A percentile compares a stretch with the other conserved stretches of the same genome.
Evolutionary conservation across 2,329 filamentous ascomycete genomes (phyloP).

Genomic region (Pyrenochaeta sp.): DNA sequence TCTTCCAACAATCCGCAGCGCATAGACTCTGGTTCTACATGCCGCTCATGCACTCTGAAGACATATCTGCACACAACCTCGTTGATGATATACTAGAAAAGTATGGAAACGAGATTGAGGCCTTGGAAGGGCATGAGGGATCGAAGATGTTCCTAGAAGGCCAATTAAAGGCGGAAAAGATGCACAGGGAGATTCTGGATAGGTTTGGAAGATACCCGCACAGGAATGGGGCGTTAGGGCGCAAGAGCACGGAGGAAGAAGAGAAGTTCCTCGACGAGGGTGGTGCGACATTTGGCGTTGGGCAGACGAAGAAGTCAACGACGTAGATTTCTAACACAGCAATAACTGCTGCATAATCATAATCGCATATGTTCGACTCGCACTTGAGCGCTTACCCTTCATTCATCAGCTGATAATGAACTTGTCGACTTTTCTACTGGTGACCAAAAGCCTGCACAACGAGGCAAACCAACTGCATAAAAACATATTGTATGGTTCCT

Average conservation of each 20-base stretch:
- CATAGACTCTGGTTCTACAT: conserved; percentile 67
- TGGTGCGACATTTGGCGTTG: conserved; percentile 53
- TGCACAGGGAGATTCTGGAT: conserved; percentile 61
- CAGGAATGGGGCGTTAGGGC: conserved; percentile 61
- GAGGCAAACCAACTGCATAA: too few species aligned
- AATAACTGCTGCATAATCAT: neutral
- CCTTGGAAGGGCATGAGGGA: conserved; percentile 32
- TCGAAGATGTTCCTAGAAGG: conserved; percentile 41
- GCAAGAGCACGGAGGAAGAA: conserved; percentile 61
- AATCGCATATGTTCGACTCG: too few species aligned
- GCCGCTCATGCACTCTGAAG: conserved; percentile 68
- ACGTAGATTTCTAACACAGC: too few species aligned
- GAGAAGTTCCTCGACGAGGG: conserved; percentile 58
- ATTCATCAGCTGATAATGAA: too few species aligned
- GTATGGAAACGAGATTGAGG: conserved; percentile 46
- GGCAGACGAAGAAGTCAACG: conserved; percentile 9
- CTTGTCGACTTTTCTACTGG: too few species aligned
- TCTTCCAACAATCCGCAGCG: conserved; percentile 39
- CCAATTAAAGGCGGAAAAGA: conserved; percentile 51
- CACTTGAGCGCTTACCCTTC: too few species aligned
- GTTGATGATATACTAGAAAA: conserved; percentile 44
- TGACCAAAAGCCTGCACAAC: too few species aligned
- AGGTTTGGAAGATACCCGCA: conserved; percentile 68
- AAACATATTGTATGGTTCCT: too few species aligned
- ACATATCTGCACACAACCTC: conserved; percentile 55